A percentile compares a stretch with the other conserved stretches of the same genome.
Evolutionary conservation across 75 land plant species (phyloP).

Genomic region (Sequoia sempervirens): DNA sequence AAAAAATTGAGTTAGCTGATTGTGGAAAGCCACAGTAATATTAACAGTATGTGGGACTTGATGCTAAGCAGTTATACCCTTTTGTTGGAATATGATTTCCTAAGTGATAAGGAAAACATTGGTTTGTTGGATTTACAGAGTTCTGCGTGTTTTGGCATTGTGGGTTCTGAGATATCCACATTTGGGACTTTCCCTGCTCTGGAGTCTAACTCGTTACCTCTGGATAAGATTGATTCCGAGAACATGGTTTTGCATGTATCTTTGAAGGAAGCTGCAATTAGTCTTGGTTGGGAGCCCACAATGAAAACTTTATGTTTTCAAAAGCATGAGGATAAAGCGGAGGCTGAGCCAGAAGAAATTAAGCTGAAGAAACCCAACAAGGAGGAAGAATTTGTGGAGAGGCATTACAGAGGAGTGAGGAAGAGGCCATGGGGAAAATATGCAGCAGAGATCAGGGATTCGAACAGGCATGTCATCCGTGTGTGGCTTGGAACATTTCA

Average conservation of each 20-base stretch:
- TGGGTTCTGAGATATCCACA: too few species aligned
- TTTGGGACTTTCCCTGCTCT: too few species aligned
- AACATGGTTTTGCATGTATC: slow-evolving; percentile 26
- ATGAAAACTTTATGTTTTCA: neutral
- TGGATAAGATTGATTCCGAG: neutral
- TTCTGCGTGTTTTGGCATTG: too few species aligned
- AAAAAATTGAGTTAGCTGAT: too few species aligned
- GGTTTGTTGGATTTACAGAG: too few species aligned
- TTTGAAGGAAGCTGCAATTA: slow-evolving; percentile 17
- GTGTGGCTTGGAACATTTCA: slow-evolving; percentile 50
- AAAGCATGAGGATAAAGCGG: neutral
- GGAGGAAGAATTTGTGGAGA: slow-evolving; percentile 6
- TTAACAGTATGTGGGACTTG: too few species aligned
- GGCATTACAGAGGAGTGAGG: slow-evolving; percentile 36
- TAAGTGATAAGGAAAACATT: too few species aligned
- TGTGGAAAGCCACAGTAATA: too few species aligned
- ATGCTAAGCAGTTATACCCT: too few species aligned
- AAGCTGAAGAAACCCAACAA: neutral
- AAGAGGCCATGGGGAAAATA: slow-evolving; percentile 45
- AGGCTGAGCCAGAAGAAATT: neutral
- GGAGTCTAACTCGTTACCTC: too few species aligned
- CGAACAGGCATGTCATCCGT: slow-evolving; percentile 25
- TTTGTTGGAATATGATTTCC: too few species aligned
- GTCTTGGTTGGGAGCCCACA: slow-evolving; percentile 13
- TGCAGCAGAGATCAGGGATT: slow-evolving; percentile 44